Percentiles rank a stretch among this genome's conserved stretches.
These are phyloP conservation scores for Cephaloascus fragrans DNA, from an alignment of 805 yeast species.

Conservation along the genomic window DNA sequence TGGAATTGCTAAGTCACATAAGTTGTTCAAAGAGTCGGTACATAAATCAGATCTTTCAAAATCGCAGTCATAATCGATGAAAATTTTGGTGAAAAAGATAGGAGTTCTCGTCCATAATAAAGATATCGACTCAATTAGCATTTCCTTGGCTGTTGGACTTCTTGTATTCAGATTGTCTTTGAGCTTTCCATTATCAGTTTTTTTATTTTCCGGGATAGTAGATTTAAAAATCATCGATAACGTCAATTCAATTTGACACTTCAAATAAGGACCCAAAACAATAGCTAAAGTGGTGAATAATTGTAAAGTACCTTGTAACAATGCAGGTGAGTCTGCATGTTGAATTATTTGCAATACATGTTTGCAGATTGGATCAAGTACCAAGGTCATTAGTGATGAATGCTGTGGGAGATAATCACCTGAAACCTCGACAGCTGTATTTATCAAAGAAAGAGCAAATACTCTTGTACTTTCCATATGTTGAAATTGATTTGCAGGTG, in stretches of 20 bases:
- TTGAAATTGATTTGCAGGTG: conserved; percentile 74
- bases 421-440: conserved; percentile 72
- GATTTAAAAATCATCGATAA: conserved; percentile 54
- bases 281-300: conserved; percentile 64
- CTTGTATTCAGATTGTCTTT: conserved; percentile 13
- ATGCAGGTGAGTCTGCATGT: conserved; percentile 57
- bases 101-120: conserved; percentile 78
- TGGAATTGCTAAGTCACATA: conserved; percentile 75
- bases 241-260: conserved; percentile 74
- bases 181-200: conserved; percentile 12
- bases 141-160: conserved; percentile 52
- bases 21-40: conserved; percentile 51
- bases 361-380: conserved; percentile 79
- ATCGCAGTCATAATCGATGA: conserved; percentile 84
- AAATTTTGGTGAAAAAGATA: conserved; percentile 62
- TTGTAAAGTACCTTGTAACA: conserved; percentile 68
- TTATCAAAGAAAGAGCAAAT: conserved; percentile 68
- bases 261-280: conserved; percentile 54
- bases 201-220: conserved; percentile 24
- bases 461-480: conserved; percentile 83
- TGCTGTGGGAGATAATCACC: conserved; percentile 54
- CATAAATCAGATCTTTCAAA: conserved; percentile 77
- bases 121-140: conserved; percentile 76
- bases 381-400: conserved; percentile 53
- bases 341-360: conserved; percentile 75